phyloP scores from a whole-genome alignment of 2,329 filamentous ascomycete species.

The Colletotrichum tanaceti region DNA sequence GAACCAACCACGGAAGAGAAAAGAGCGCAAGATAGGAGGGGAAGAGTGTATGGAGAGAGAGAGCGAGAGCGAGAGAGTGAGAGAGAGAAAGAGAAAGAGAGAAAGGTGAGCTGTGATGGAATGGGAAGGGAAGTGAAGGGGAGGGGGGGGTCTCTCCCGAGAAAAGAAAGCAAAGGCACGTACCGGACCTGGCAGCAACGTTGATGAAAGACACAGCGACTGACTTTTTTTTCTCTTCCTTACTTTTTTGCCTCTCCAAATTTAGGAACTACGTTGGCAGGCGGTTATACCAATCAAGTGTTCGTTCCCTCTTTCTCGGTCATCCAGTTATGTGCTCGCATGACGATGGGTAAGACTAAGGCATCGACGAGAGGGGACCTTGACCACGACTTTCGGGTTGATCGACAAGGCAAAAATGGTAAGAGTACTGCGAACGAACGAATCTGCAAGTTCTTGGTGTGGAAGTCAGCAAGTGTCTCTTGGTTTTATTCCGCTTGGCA shows the following conservation, averaged over 20 bases:
- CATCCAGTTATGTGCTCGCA: constrained; percentile 23
- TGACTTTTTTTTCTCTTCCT: neutral
- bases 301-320: constrained; percentile 10
- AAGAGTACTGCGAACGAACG: neutral
- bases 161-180: constrained; percentile 37
- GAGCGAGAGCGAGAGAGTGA: neutral
- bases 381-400: constrained; percentile 15
- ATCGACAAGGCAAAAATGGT: constrained; percentile 6
- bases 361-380: constrained; percentile 21
- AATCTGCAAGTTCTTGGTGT: constrained; percentile 20
- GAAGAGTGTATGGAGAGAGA: neutral
- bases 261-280: neutral
- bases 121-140: constrained; percentile 1
- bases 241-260: constrained; percentile 16
- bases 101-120: too few species aligned
- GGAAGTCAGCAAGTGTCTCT: constrained; percentile 31
- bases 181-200: constrained; percentile 27
- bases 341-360: constrained; percentile 14
- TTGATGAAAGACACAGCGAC: constrained; percentile 12
- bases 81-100: too few species aligned
- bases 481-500: constrained; percentile 5
- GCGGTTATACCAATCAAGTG: constrained; percentile 6
- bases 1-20: constrained; percentile 12
- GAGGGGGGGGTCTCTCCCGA: neutral
- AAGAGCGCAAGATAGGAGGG: constrained; percentile 14